Conservation (phyloP, 352 stramenopile genomes). For the Phytophthora sp. region DNA sequence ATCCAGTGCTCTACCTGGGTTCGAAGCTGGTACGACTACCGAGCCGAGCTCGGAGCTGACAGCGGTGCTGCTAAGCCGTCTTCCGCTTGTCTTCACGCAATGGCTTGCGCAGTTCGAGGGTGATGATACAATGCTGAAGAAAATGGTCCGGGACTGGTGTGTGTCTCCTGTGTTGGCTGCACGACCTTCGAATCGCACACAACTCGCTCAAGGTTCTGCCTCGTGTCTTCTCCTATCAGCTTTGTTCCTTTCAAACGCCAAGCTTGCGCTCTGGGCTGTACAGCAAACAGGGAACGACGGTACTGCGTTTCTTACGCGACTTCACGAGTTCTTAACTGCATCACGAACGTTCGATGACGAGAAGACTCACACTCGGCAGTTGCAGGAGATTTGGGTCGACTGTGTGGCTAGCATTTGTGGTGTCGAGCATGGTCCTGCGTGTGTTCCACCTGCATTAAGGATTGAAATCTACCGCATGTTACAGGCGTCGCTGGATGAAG, state of each 20-base stretch:
- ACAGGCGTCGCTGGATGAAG: slow-evolving; percentile 65
- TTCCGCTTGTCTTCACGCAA: slow-evolving; percentile 87
- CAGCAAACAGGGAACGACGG: slow-evolving; percentile 72
- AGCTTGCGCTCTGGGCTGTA: slow-evolving; percentile 78
- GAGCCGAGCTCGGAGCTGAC: slow-evolving; percentile 34
- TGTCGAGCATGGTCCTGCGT: slow-evolving; percentile 71
- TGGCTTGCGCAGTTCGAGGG: slow-evolving; percentile 76
- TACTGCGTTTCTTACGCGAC: slow-evolving; percentile 51
- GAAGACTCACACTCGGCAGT: slow-evolving; percentile 51
- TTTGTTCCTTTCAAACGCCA: slow-evolving; percentile 83
- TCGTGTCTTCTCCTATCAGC: slow-evolving; percentile 78
- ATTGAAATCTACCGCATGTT: slow-evolving; percentile 85
- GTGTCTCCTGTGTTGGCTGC: slow-evolving; percentile 65
- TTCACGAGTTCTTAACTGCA: slow-evolving; percentile 68
- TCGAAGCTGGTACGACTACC: slow-evolving; percentile 7
- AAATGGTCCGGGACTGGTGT: slow-evolving; percentile 72
- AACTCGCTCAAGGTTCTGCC: slow-evolving; percentile 60
- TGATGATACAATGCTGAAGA: slow-evolving; percentile 69
- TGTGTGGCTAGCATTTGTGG: slow-evolving; percentile 81
- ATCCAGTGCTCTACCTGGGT: slow-evolving; percentile 50
- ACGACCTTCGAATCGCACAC: slow-evolving; percentile 45
- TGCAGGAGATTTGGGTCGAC: slow-evolving; percentile 86
- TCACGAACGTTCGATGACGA: slow-evolving; percentile 55
- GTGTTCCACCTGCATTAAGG: slow-evolving; percentile 66
- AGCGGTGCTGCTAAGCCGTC: slow-evolving; percentile 62